Base-by-base conservation (phyloP, 805 yeast genomes). In the Candida mattraensis region DNA sequence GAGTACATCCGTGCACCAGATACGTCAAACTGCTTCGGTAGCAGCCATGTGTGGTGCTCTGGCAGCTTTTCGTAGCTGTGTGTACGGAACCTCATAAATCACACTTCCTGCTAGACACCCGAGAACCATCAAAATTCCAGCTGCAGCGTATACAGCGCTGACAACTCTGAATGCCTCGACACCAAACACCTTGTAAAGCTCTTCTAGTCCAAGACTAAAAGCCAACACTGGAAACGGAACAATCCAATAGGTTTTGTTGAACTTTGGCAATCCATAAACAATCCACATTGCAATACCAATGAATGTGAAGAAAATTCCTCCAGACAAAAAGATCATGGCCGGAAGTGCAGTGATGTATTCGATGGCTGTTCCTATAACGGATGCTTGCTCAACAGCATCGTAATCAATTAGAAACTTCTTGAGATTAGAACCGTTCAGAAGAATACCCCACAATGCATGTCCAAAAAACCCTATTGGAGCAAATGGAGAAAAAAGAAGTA, bases 201-300 rank as follows among this genome's bases (percentile, higher is more conserved):
- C 72, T 10, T 65, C 61, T 38, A 77, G 67, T 1, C 85, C 78
- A 11, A 83, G 51, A 1, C 83, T 66, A 78, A 83, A 76, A 0
- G 91, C 85, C 3, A 94, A 94, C 50, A 85, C 50, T 4, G 95
- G 95, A 76, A 87, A 87, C 44, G 95, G 81, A 68, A 84, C 73
- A 15, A 87, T 76, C 95, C 95, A 83, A 73, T 76, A 78, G 0
- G 72, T 70, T 41, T 67, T 66, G 34, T 66, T 65, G 53, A 74
- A 77, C 13, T 27, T 33, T 1, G 51, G 51, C 7, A 46, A 21
- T 1, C 70, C 69, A 12, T 51, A 39, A 11, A 53, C 45, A 1
- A 55, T 5, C 3, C 63, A 54, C 12, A 69, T 57, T 0, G 60
- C 39, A 2, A 68, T 16, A 1, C 78, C 71, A 7, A 70, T 45